Evolutionary conservation across 2,329 filamentous ascomycete genomes (phyloP), one percentile per base, ranked within the genome.

Genomic region (Graphilbum fragrans): DNA sequence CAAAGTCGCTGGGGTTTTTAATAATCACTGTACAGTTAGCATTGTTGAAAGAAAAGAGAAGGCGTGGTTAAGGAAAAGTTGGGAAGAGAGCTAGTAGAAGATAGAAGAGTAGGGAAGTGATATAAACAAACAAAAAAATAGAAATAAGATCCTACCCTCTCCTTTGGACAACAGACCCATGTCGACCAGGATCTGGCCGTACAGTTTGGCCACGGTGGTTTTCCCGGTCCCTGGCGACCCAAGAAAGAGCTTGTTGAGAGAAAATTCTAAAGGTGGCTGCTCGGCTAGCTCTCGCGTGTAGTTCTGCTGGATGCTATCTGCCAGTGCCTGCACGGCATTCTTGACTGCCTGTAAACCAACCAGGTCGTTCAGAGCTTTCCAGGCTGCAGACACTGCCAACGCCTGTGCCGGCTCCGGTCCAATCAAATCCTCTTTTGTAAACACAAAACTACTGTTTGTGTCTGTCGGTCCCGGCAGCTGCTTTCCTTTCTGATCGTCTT

Each of bases 221-320:
- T 87, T 88, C 0, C 83, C 82, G 0, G 83, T 88, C 0, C 84
- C 83, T 0, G 84, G 83, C 2, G 67, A 72, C 0, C 83, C 83
- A 0, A 86, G 53, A 42, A 88, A 85, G 2, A 86, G 73, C 8
- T 69, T 65, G 53, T 86, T 87, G 0, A 86, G 62, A 0, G 69
- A 74, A 39, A 75, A 77, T 41, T 78, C 59, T 0, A 86, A 60
- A 0, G 67, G 54, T 0, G 69, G 66, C 52, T 80, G 61, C 49
- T 86, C 81, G 0, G 62, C 50, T 0, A 87, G 57, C 51, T 87
- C 83, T 0, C 80, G 63, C 4, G 69, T 49, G 44, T 84, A 86
- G 52, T 87, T 87, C 2, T 63, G 62, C 41, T 70, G 60, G 16
- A 86, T 64, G 1, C 65, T 70, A 47, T 79, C 72, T n/a, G 85